Conservation (phyloP, 345 rosid genomes). For the Streptanthus diversifolius region DNA sequence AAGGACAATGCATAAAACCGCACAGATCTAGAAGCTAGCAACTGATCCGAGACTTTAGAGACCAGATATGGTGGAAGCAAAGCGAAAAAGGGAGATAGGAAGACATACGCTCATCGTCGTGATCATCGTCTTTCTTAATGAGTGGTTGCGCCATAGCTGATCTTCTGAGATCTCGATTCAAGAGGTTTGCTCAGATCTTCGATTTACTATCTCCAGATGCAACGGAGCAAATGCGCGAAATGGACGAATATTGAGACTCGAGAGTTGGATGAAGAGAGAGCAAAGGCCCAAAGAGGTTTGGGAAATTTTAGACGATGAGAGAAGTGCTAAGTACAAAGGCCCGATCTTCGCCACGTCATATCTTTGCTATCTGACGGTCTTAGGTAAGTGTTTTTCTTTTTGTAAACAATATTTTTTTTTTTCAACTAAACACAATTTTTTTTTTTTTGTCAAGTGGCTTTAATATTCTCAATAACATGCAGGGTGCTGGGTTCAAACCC, state of each 20-base stretch:
- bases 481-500: no score
- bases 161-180: constrained; percentile 1
- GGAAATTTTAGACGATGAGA: neutral
- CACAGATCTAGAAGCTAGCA: constrained; percentile 49
- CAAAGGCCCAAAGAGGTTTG: neutral
- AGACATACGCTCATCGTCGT: constrained; percentile 84
- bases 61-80: neutral
- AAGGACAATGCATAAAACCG: neutral
- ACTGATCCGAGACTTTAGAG: constrained; percentile 31
- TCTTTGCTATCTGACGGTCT: neutral
- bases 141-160: constrained; percentile 88
- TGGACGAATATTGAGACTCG: neutral
- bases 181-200: neutral
- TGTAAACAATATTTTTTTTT: no score
- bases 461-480: no score
- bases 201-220: neutral
- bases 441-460: no score
- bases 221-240: neutral
- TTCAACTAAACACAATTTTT: no score
- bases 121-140: constrained; percentile 96
- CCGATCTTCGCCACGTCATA: constrained; percentile 16
- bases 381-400: no score
- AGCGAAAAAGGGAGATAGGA: neutral
- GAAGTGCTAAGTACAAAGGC: neutral
- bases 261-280: neutral